A percentile compares a stretch with the other conserved stretches of the same genome.
phyloP scores from a whole-genome alignment of 169 alveolate genomes.

The Ichthyophthirius multifiliis region DNA sequence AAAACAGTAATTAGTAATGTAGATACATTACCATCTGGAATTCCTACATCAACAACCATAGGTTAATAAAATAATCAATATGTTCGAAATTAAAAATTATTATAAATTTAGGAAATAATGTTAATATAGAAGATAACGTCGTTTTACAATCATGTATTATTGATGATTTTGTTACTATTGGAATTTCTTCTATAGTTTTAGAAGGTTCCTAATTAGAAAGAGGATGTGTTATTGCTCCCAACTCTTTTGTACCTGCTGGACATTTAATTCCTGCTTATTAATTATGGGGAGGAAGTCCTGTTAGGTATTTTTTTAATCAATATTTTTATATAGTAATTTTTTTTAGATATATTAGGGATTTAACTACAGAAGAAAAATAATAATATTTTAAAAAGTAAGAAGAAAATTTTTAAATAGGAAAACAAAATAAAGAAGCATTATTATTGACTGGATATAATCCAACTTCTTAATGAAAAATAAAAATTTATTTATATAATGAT shows the following conservation, averaged over 20 bases:
- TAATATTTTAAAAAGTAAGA: too few relatives aligned
- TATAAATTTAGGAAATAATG: conserved; percentile 49
- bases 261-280: conserved; percentile 76
- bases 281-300: conserved; percentile 85
- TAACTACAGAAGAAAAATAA: too few relatives aligned
- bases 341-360: too few relatives aligned
- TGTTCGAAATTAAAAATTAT: not conserved
- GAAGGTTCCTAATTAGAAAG: conserved; percentile 78
- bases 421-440: too few relatives aligned
- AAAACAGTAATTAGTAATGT: conserved; percentile 65
- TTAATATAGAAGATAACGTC: conserved; percentile 52
- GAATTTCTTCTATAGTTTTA: conserved; percentile 57
- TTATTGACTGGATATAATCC: too few relatives aligned
- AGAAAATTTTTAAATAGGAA: too few relatives aligned
- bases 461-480: too few relatives aligned
- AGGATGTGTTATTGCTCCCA: conserved; percentile 69
- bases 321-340: too few relatives aligned
- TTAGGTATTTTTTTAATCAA: too few relatives aligned
- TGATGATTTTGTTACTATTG: conserved; percentile 65
- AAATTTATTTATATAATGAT: too few relatives aligned
- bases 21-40: conserved; percentile 64
- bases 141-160: conserved; percentile 65
- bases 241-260: conserved; percentile 82
- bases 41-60: conserved; percentile 54
- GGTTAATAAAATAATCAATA: not conserved